Conservation (phyloP, 768 basidiomycete genomes). For the Mycena indigotica region DNA sequence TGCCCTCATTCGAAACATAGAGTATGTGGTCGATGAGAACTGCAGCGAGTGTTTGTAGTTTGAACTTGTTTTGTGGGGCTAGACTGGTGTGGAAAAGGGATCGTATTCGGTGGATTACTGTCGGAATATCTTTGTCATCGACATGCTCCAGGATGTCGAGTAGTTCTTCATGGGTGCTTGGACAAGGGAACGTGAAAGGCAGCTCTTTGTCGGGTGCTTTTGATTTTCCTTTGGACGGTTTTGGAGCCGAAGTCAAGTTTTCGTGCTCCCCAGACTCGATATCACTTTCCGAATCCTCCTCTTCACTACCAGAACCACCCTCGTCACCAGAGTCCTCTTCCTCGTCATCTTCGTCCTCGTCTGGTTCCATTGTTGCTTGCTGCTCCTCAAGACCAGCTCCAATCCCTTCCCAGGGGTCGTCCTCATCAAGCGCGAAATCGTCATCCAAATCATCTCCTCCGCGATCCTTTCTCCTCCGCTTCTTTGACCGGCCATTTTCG, state of each 20-base stretch:
- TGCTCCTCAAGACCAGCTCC: conserved; percentile 44
- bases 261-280: conserved; percentile 47
- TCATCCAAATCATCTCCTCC: conserved; percentile 93
- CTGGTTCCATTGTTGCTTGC: neutral
- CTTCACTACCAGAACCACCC: conserved; percentile 39
- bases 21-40: conserved; percentile 90
- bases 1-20: conserved; percentile 67
- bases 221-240: conserved; percentile 32
- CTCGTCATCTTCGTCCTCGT: conserved; percentile 32
- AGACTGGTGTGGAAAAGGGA: conserved; percentile 91
- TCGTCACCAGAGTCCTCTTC: conserved; percentile 30
- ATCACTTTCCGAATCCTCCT: conserved; percentile 37
- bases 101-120: conserved; percentile 87
- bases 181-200: conserved; percentile 93
- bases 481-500: conserved; percentile 44
- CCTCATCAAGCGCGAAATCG: conserved; percentile 57
- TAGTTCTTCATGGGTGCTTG: conserved; percentile 83
- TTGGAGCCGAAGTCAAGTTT: conserved; percentile 39
- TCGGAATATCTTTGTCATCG: conserved; percentile 71
- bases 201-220: conserved; percentile 55
- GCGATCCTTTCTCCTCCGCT: conserved; percentile 50
- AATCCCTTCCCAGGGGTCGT: conserved; percentile 43
- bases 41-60: conserved; percentile 78
- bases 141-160: conserved; percentile 77
- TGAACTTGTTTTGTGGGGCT: conserved; percentile 88